These are phyloP conservation scores for Gentiana dahurica DNA, from an alignment of 257 asterid genomes.

Conservation along the genomic window DNA sequence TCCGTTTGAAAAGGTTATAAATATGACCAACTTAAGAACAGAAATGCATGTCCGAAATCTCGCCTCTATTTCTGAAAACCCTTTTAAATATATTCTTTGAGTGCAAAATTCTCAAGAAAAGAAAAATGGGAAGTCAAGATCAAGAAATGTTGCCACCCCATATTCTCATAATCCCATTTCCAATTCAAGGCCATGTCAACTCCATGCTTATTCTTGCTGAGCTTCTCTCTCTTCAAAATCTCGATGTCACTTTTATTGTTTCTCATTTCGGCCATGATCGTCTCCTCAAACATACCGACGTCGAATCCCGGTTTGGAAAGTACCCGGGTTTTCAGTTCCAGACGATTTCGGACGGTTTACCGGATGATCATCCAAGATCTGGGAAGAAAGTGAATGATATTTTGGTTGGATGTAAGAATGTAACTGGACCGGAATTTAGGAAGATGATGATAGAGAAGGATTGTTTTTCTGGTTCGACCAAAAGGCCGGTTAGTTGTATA, in stretches of 20 bases:
- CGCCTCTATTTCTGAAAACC: too few species aligned
- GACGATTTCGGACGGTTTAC: conserved; percentile 18
- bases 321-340: conserved; percentile 13
- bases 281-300: conserved; percentile 6
- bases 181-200: conserved; percentile 25
- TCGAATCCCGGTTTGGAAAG: conserved; percentile 8
- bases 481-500: conserved; percentile 6
- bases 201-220: conserved; percentile 26
- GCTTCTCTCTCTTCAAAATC: conserved; percentile 14
- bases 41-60: too few species aligned
- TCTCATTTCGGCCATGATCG: conserved; percentile 14
- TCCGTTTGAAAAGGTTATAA: too few species aligned
- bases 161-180: conserved; percentile 19
- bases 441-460: conserved; percentile 1
- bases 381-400: conserved; percentile 12
- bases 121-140: too few species aligned
- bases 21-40: too few species aligned
- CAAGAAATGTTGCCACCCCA: conserved; percentile 8
- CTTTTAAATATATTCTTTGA: too few species aligned
- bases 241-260: conserved; percentile 18
- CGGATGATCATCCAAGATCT: conserved; percentile 15
- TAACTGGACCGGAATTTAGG: conserved; percentile 12
- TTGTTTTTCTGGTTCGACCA: not conserved
- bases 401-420: conserved; percentile 9
- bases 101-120: too few species aligned